Evolutionary conservation across 2,329 filamentous ascomycete species (phyloP), one percentile per base, ranked within the genome.

Genomic region (Golovinomyces cichoracearum): DNA sequence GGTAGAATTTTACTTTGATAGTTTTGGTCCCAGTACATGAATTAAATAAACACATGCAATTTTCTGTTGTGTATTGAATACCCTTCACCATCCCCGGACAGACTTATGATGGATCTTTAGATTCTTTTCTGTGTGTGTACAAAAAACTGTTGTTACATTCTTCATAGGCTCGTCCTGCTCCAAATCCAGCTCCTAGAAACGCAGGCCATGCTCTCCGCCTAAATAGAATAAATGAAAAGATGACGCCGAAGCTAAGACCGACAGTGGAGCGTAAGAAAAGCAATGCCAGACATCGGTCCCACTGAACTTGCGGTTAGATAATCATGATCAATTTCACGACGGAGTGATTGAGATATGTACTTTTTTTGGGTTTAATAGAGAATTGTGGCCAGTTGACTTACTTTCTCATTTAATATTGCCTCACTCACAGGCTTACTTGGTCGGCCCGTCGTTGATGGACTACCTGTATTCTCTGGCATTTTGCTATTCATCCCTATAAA

Each of bases 321-420:
- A 48, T 23, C 15, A 12, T 33, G 13, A 1, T 35, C 35, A 22
- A 21, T 23, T 25, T 23, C 12, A 27, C 17, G 7, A 6, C n/a
- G 9, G 6, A 9, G n/a, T 25, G n/a, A n/a, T n/a, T n/a, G n/a
- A n/a, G n/a, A n/a, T n/a, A n/a, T n/a, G n/a, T n/a, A n/a, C n/a
- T n/a, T n/a, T n/a, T n/a, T n/a, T n/a, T n/a, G n/a, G n/a, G n/a
- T n/a, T n/a, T n/a, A n/a, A n/a, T n/a, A n/a, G n/a, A n/a, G n/a
- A n/a, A n/a, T n/a, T n/a, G n/a, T n/a, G n/a, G n/a, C n/a, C 4
- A 33, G 13, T 33, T 33, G 2, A 29, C 48, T 48, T 53, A 94
- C 90, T 85, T 98, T 98, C 70, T 98, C 90, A 68, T 95, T 95
- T 63, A 98, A 76, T 61, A 98, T 77, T 62, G 88, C 83, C 72